Conservation (phyloP, 1,284 basidiomycete species). For the Puccinia horiana region DNA sequence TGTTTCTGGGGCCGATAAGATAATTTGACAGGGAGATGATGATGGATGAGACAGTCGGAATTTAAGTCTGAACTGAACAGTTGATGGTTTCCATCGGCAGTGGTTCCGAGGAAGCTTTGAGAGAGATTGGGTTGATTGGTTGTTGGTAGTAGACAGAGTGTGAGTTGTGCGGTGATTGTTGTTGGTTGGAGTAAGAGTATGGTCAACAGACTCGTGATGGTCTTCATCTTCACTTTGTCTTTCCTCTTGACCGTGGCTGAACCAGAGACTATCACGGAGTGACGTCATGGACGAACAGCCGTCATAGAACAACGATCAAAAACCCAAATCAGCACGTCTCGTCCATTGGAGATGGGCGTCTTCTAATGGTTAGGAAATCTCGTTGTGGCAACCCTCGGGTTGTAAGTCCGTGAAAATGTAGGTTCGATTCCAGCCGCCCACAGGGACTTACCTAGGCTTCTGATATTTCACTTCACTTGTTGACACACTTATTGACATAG, state of each 20-base stretch:
- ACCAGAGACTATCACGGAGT: too few relatives aligned
- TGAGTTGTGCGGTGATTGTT: not conserved
- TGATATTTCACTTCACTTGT: too few relatives aligned
- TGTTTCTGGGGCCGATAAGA: not conserved
- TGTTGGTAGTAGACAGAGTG: not conserved
- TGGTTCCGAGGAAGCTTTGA: not conserved
- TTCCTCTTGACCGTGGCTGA: not conserved
- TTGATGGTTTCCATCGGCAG: not conserved
- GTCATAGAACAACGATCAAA: not conserved
- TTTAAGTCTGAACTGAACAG: not conserved
- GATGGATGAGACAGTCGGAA: not conserved
- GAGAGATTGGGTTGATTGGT: not conserved
- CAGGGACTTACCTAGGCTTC: too few relatives aligned
- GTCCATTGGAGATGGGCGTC: conserved; percentile 16
- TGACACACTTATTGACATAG: too few relatives aligned
- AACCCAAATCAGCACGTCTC: not conserved
- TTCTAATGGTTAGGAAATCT: conserved; percentile 50
- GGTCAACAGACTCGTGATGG: not conserved
- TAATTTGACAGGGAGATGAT: not conserved
- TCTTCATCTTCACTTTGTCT: not conserved
- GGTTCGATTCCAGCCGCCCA: too few relatives aligned
- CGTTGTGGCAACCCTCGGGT: too few relatives aligned
- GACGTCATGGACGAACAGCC: too few relatives aligned
- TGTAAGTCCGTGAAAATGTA: too few relatives aligned
- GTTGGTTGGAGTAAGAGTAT: not conserved